Conservation (phyloP, 202 grass and related monocot genomes). For the Musa balbisiana region DNA sequence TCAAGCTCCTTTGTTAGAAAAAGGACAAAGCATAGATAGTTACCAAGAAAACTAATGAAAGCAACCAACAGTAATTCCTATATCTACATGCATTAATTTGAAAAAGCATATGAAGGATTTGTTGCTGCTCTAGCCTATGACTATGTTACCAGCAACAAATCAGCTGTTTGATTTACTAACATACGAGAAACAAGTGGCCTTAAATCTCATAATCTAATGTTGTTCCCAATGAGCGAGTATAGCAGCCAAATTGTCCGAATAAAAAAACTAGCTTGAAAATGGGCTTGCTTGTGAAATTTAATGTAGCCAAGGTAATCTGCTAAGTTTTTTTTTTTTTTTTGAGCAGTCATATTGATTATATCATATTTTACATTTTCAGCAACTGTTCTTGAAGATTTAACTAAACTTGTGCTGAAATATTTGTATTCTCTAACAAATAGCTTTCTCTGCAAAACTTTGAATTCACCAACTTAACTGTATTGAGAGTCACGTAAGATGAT, state of each 20-base stretch:
- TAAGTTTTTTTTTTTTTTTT: neutral
- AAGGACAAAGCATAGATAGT: conserved; percentile 2
- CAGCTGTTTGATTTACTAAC: neutral
- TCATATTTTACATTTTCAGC: neutral
- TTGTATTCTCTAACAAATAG: neutral
- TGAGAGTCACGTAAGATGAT: neutral
- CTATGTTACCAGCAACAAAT: neutral
- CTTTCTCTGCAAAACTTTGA: neutral
- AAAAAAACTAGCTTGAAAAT: neutral
- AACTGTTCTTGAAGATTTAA: neutral
- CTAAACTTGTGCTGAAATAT: neutral
- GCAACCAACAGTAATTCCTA: neutral
- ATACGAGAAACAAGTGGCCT: neutral
- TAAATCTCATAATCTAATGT: neutral
- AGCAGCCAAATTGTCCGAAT: neutral
- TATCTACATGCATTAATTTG: neutral
- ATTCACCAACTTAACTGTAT: neutral
- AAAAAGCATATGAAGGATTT: neutral
- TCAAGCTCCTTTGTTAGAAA: neutral
- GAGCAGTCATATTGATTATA: too few relatives aligned
- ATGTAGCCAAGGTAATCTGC: neutral
- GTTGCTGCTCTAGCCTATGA: neutral
- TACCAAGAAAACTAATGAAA: neutral
- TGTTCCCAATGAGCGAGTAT: too few relatives aligned
- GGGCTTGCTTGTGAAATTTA: neutral